A percentile compares a stretch with the other conserved stretches of the same genome.
Conservation (phyloP, 805 yeast species). For the Myxozyma monticola region DNA sequence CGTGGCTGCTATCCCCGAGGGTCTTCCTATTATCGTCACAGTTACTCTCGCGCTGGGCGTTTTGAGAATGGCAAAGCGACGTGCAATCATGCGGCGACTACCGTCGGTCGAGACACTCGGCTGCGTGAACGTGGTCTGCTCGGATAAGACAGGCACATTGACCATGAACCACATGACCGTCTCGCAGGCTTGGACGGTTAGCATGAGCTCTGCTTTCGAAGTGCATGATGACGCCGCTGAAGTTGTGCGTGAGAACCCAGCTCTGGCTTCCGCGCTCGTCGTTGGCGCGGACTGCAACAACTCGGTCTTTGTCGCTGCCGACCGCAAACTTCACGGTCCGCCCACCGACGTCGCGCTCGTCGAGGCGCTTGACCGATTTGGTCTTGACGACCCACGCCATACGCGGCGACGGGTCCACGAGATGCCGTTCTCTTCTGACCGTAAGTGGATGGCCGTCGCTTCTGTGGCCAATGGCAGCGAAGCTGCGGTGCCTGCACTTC, state of each 20-base stretch:
- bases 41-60: slow-evolving; percentile 97
- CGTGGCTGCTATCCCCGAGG: slow-evolving; percentile 99
- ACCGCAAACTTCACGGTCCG: slow-evolving; percentile 56
- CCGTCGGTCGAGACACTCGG: slow-evolving; percentile 96
- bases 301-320: slow-evolving; percentile 18
- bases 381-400: slow-evolving; percentile 67
- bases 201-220: slow-evolving; percentile 40
- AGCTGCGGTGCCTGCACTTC: slow-evolving; percentile 47
- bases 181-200: slow-evolving; percentile 65
- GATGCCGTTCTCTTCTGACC: slow-evolving; percentile 31
- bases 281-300: slow-evolving; percentile 50
- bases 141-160: slow-evolving; percentile 80
- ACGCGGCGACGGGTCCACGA: slow-evolving; percentile 59
- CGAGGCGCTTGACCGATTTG: slow-evolving; percentile 70
- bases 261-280: slow-evolving; percentile 61
- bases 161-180: slow-evolving; percentile 79
- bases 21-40: slow-evolving; percentile 95
- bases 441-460: slow-evolving; percentile 72
- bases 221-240: slow-evolving; percentile 13
- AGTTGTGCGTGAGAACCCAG: slow-evolving; percentile 53
- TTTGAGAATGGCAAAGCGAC: slow-evolving; percentile 89
- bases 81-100: slow-evolving; percentile 89
- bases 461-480: slow-evolving; percentile 67
- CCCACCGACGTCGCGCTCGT: slow-evolving; percentile 93
- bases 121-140: slow-evolving; percentile 82